Conservation (phyloP, 2,329 filamentous ascomycete species). For the Albifimbria verrucaria region DNA sequence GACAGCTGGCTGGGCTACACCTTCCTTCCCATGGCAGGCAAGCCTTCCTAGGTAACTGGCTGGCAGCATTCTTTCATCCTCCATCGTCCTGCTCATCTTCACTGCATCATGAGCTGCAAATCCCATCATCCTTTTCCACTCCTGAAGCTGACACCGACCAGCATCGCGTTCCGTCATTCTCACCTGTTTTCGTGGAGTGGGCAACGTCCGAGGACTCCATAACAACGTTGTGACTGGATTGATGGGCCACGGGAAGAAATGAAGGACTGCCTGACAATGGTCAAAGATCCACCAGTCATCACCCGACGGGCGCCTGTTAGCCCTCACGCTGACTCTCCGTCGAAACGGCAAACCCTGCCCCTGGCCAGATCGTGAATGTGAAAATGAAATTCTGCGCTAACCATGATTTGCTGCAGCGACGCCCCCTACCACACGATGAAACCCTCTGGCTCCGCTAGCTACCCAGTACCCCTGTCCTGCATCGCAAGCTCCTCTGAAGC, state of each 20-base stretch:
- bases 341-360: slow-evolving; percentile 4
- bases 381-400: neutral
- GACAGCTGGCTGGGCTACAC: no score
- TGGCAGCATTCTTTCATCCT: no score
- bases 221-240: neutral
- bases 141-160: neutral
- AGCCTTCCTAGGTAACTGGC: no score
- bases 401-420: neutral
- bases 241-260: slow-evolving; percentile 7
- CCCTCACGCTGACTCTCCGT: neutral
- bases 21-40: no score
- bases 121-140: no score
- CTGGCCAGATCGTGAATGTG: neutral
- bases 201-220: neutral
- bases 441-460: slow-evolving; percentile 13
- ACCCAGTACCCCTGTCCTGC: neutral
- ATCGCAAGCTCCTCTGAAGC: neutral
- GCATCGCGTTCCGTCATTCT: neutral
- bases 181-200: neutral
- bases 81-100: no score
- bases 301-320: slow-evolving; percentile 3
- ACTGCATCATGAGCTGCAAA: no score
- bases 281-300: slow-evolving; percentile 3
- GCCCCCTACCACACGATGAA: slow-evolving; percentile 20
- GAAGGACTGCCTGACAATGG: slow-evolving; percentile 9